These are phyloP conservation scores for Calcarisporium arbuscula DNA, from an alignment of 2,329 filamentous ascomycete genomes.

Conservation along the genomic window DNA sequence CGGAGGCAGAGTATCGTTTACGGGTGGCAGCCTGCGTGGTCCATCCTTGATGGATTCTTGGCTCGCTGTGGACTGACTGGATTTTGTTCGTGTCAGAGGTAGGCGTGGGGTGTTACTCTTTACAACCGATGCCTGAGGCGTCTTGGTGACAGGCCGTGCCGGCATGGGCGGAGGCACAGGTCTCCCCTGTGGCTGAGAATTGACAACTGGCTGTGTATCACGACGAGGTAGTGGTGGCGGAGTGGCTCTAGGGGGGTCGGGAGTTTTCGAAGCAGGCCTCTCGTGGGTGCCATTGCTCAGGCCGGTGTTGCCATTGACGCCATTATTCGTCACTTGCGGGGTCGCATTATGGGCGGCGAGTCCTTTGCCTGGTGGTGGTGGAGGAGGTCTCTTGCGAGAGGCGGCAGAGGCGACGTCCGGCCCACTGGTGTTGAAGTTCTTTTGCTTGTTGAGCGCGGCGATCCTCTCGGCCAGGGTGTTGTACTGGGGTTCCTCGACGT, in stretches of 20 bases:
- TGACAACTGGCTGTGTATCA: constrained; percentile 18
- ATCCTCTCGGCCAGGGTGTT: constrained; percentile 56
- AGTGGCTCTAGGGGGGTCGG: constrained; percentile 31
- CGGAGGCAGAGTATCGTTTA: constrained; percentile 50
- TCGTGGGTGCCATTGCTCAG: too few species aligned
- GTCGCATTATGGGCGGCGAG: too few species aligned
- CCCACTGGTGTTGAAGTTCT: constrained; percentile 45
- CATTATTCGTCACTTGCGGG: too few species aligned
- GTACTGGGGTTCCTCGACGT: constrained; percentile 56
- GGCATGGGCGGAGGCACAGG: too few species aligned
- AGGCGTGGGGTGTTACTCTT: too few species aligned
- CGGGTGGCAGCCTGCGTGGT: constrained; percentile 47
- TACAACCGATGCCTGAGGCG: constrained; percentile 7
- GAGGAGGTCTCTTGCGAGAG: constrained; percentile 34
- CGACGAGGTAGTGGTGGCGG: constrained; percentile 31
- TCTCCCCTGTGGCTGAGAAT: too few species aligned
- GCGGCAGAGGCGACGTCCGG: too few species aligned
- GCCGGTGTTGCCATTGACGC: too few species aligned
- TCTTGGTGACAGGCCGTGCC: too few species aligned
- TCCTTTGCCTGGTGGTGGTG: constrained; percentile 27
- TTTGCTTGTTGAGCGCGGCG: constrained; percentile 56
- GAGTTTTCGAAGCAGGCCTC: too few species aligned
- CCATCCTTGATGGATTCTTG: constrained; percentile 35
- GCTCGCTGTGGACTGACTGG: constrained; percentile 37
- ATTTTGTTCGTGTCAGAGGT: too few species aligned